Percentiles rank a stretch among this genome's conserved stretches.
Conservation (phyloP, 2,329 filamentous ascomycete genomes). For the Diplodia mutila region DNA sequence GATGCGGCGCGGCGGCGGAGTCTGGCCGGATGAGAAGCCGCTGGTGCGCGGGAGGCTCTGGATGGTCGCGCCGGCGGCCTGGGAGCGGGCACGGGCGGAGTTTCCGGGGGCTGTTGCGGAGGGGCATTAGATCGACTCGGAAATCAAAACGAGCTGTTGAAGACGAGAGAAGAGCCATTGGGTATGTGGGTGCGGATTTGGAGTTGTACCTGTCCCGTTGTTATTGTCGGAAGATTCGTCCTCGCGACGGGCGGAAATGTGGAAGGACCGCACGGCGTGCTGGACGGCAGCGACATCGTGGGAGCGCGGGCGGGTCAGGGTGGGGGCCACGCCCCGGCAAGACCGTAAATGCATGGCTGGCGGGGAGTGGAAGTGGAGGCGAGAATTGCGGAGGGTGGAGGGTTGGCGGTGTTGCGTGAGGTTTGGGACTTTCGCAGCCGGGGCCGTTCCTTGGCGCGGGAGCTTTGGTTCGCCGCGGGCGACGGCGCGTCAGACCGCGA, state of each 20-base stretch:
- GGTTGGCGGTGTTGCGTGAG: conserved; percentile 9
- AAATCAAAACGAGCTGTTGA: not conserved
- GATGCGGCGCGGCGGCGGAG: not conserved
- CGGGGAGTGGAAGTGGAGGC: not conserved
- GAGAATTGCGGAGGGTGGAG: not conserved
- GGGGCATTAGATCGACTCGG: not conserved
- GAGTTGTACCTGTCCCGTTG: not conserved
- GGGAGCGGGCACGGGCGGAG: conserved; percentile 16
- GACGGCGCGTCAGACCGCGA: not conserved
- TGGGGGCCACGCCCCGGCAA: conserved; percentile 6
- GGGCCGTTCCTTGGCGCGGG: conserved; percentile 4
- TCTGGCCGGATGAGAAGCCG: conserved; percentile 3
- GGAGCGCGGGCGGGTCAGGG: not conserved
- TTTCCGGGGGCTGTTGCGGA: not conserved
- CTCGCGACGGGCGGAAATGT: conserved; percentile 13
- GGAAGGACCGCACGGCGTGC: conserved; percentile 18
- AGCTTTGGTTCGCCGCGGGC: not conserved
- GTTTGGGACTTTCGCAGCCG: conserved; percentile 14
- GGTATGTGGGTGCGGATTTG: not conserved
- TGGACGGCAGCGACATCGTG: conserved; percentile 1
- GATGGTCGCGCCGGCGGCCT: conserved; percentile 3
- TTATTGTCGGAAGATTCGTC: conserved; percentile 9
- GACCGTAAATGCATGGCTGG: conserved; percentile 22
- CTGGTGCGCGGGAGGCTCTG: not conserved
- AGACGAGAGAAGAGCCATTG: not conserved